A percentile compares a stretch with the other conserved stretches of the same genome.
Conservation (phyloP, 257 asterid genomes). For the Petunia secreta region DNA sequence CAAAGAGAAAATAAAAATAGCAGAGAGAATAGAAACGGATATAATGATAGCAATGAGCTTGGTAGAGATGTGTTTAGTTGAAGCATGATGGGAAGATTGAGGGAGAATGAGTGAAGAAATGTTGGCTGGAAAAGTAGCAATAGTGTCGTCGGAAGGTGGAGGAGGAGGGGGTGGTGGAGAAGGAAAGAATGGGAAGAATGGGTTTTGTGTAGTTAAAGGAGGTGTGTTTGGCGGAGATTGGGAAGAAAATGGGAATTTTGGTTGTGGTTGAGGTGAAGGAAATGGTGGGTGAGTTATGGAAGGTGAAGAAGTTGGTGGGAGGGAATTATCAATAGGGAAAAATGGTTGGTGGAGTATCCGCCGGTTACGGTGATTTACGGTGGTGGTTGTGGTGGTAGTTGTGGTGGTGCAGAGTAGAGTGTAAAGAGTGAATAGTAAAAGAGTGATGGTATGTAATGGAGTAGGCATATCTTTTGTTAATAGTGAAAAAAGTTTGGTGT, state of each 20-base stretch:
- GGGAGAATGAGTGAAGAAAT: constrained; percentile 83
- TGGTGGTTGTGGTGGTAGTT: constrained; percentile 36
- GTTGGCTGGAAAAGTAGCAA: constrained; percentile 72
- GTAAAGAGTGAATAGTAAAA: neutral
- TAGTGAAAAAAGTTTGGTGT: neutral
- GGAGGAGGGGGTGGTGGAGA: constrained; percentile 57
- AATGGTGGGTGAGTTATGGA: constrained; percentile 43
- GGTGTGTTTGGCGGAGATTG: neutral
- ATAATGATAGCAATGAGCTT: constrained; percentile 61
- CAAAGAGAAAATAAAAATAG: constrained; percentile 25
- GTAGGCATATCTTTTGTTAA: neutral
- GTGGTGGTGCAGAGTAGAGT: neutral
- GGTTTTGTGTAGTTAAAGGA: constrained; percentile 34
- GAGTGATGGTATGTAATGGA: neutral
- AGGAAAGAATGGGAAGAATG: constrained; percentile 62
- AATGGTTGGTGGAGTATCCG: constrained; percentile 78
- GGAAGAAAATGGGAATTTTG: neutral
- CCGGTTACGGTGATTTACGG: constrained; percentile 39
- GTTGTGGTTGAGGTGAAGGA: constrained; percentile 7
- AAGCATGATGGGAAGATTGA: constrained; percentile 42
- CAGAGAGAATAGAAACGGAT: constrained; percentile 48
- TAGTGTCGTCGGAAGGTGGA: constrained; percentile 33
- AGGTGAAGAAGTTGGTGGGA: constrained; percentile 44
- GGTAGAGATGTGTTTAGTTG: constrained; percentile 46
- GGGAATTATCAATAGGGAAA: constrained; percentile 46